These are phyloP conservation scores for Silene conica DNA, from an alignment of 148 eudicot genomes.

Conservation along the genomic window DNA sequence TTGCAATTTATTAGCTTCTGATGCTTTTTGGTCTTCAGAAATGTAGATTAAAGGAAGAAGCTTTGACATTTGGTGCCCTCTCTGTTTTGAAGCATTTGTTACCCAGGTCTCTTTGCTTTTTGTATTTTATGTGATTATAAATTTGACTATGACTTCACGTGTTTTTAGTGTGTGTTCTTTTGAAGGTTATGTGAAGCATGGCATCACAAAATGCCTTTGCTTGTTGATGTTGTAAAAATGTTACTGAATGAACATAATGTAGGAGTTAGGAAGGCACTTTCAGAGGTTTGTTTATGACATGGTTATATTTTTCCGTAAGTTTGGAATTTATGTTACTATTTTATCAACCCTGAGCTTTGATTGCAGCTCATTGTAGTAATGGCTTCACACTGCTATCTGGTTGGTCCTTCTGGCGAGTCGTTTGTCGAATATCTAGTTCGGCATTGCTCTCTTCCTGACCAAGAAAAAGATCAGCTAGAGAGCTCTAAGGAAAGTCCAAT, in stretches of 20 bases:
- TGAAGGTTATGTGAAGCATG: conserved; percentile 88
- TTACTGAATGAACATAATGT: conserved; percentile 77
- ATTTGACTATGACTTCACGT: conserved; percentile 14
- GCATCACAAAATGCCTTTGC: conserved; percentile 72
- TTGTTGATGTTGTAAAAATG: conserved; percentile 72
- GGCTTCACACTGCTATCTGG: conserved; percentile 99
- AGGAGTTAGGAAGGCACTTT: conserved; percentile 83
- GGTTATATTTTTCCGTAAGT: background rate
- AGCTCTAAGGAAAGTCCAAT: conserved; percentile 42
- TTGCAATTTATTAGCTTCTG: background rate
- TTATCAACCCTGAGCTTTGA: conserved; percentile 17
- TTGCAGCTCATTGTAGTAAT: conserved; percentile 86
- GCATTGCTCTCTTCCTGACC: conserved; percentile 67
- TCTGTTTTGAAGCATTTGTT: conserved; percentile 88
- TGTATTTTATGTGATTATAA: conserved; percentile 4
- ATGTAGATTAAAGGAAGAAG: conserved; percentile 94
- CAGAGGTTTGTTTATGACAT: conserved; percentile 60
- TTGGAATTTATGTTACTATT: conserved; percentile 9
- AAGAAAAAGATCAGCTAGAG: conserved; percentile 40
- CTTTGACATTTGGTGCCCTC: conserved; percentile 86
- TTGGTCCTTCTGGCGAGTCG: conserved; percentile 87
- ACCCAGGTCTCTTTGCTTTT: conserved; percentile 62
- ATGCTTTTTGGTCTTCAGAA: conserved; percentile 43
- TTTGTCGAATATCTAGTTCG: conserved; percentile 93
- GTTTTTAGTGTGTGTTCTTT: conserved; percentile 12